Conservation (phyloP, 371 early-diverging fungal species). For the Caulochytrium protostelioides region DNA sequence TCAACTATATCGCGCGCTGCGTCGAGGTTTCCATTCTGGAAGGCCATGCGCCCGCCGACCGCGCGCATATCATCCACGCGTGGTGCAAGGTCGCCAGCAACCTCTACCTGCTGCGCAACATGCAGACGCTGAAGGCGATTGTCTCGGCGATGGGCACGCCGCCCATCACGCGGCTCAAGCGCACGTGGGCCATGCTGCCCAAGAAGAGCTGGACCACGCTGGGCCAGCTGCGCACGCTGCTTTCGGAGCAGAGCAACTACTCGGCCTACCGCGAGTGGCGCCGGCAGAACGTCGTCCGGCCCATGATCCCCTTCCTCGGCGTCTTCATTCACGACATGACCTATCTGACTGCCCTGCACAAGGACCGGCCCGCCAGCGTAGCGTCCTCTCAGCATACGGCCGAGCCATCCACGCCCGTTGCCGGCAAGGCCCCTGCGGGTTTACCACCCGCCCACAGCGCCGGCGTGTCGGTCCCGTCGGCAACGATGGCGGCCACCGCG, state of each 20-base stretch:
- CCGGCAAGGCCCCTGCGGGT: slow-evolving; percentile 9
- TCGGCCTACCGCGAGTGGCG: slow-evolving; percentile 42
- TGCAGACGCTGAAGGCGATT: slow-evolving; percentile 52
- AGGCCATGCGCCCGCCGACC: slow-evolving; percentile 31
- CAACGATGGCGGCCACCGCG: too few species aligned
- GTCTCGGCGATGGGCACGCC: slow-evolving; percentile 47
- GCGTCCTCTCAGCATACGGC: too few species aligned
- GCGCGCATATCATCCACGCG: slow-evolving; percentile 40
- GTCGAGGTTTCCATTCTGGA: slow-evolving; percentile 48
- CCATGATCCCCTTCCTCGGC: slow-evolving; percentile 54
- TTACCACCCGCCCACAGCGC: slow-evolving; percentile 8
- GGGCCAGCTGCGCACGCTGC: slow-evolving; percentile 32
- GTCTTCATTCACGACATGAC: slow-evolving; percentile 58
- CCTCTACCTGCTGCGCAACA: slow-evolving; percentile 40
- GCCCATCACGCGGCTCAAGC: slow-evolving; percentile 46
- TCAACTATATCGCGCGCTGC: slow-evolving; percentile 54
- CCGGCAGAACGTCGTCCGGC: slow-evolving; percentile 24
- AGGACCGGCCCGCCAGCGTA: slow-evolving; percentile 10
- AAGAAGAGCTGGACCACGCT: slow-evolving; percentile 38
- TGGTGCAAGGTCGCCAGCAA: slow-evolving; percentile 56
- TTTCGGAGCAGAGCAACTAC: slow-evolving; percentile 53
- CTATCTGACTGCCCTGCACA: slow-evolving; percentile 45
- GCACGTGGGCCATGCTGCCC: slow-evolving; percentile 51
- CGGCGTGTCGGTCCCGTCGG: too few species aligned
- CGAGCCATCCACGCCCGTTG: slow-evolving; percentile 1